Percentiles rank a stretch among this genome's conserved stretches.
phyloP scores from a whole-genome alignment of 2,329 filamentous ascomycete genomes.

The Exophiala phaeomuriformis region DNA sequence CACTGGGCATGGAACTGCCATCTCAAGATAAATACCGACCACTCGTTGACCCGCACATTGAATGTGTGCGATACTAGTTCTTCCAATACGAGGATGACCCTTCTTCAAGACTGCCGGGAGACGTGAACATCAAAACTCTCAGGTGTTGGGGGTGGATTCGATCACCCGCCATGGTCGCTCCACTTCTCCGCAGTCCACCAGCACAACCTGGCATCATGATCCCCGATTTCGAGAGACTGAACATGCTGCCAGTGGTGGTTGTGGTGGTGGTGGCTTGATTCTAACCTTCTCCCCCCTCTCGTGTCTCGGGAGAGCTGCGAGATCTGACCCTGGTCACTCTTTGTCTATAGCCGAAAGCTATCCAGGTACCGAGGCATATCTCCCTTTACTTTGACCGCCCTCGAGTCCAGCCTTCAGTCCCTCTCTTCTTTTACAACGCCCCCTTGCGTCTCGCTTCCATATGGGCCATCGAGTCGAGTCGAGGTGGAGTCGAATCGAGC shows the following conservation, averaged over 20 bases:
- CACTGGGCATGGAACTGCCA: too few species aligned
- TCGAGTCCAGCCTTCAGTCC: background rate
- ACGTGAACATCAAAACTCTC: too few species aligned
- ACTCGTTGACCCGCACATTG: too few species aligned
- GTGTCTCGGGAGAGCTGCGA: background rate
- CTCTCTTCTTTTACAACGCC: background rate
- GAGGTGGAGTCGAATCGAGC: too few species aligned
- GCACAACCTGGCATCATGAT: background rate
- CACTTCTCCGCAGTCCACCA: constrained; percentile 5
- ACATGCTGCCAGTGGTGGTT: background rate
- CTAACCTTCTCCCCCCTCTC: background rate
- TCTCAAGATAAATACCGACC: too few species aligned
- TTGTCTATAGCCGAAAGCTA: constrained; percentile 2
- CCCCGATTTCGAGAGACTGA: background rate
- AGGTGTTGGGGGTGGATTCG: too few species aligned
- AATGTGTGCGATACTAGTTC: too few species aligned
- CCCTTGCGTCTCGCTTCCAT: background rate
- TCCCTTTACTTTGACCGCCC: too few species aligned
- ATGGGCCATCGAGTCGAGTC: background rate
- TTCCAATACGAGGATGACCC: too few species aligned
- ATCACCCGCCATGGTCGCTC: background rate
- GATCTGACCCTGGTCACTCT: background rate
- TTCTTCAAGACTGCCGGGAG: too few species aligned
- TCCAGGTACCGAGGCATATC: constrained; percentile 10
- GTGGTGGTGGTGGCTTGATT: background rate